Base-by-base conservation (phyloP, 129 eudicot genomes). In the Deinandra increscens region DNA sequence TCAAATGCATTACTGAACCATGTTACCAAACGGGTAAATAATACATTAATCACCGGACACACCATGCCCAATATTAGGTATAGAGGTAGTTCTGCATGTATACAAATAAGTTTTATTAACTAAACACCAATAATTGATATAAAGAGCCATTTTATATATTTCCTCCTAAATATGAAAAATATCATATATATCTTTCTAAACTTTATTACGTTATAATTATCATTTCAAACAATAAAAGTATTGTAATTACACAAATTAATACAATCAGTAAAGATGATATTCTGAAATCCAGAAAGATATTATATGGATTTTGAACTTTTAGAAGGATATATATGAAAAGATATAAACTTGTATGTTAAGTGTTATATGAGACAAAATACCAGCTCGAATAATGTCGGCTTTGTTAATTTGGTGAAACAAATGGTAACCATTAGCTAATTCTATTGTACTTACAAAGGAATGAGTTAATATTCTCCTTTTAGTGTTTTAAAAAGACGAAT, bases 21-120 rank as follows among this genome's bases (percentile, higher is more conserved):
- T 58, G 80, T 77, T 67, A 89, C 87, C 78, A 93, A 75, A 77
- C 90, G 95, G 73, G 92, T 81, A 58, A 93, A 93, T 31, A 76
- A 75, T 71, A 93, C 97, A 68, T 97, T 89, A 67, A 93, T 97
- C 53, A 87, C 99, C 80, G 97, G 97, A 72, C 99, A 93, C 31
- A 93, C 73, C 99, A 89, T 93, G 54, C 99, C 99, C 82, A 93
- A 69, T 45, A 93, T 93, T 44, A 93, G 81, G 80, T 93, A 93
- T 53, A 93, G 72, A 23, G 99, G 99, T 70, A 93, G 83, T 69
- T 93, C 99, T 88, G 95, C 74, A 78, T 19, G 43, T 20, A 63
- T 48, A 18, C 37, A 62, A 34, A 72, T 12, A 13, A 72, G 34
- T 9, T 31, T 59, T 33, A 45, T 18, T 5, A 3, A 23, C 10